Evolutionary conservation across 129 eudicot genomes (phyloP), one percentile per base, ranked within the genome.

Genomic region (Tagetes erecta): DNA sequence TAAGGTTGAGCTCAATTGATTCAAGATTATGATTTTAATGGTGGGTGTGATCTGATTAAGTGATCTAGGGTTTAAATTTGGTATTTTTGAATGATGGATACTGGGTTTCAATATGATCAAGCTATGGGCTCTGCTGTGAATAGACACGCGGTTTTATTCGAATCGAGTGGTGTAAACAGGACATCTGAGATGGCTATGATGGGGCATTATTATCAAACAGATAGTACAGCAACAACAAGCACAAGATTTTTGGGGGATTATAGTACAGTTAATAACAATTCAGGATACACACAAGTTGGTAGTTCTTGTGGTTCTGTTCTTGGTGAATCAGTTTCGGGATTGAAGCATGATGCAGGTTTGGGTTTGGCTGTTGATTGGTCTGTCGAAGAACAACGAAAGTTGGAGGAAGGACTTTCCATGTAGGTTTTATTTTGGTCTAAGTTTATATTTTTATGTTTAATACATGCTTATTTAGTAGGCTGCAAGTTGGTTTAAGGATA

Each of bases 351-450:
- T 49, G 76, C 88, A 12, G 96, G 95, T 13, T 72, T 86, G 51
- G 96, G 95, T 13, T 72, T 86, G 51, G 90, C 87, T 12, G 96
- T 82, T 0, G 96, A 92, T 83, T 92, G 98, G 98, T 83, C 96
- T 38, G 80, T 78, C 55, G 95, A 87, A 63, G 98, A 92, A 72
- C 96, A 92, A 80, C 86, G 73, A 85, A 87, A 75, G 74, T 75
- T 92, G 86, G 92, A 92, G 69, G 98, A 92, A 84, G 98, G 96
- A 44, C 92, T 92, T 78, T 78, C 80, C 85, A 89, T 76, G 98
- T 89, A 80, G 71, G 95, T 89, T 0, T 72, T 20, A 20, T 20
- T 65, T 64, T 76, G 14, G 62, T 79, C 75, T 69, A 57, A 68
- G 39, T 70, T 50, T 52, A 33, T 55, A 13, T 13, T 27, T 27